Evolutionary conservation across 352 stramenopile genomes (phyloP), one percentile per base, ranked within the genome.

Genomic region (Labyrinthula sp.): DNA sequence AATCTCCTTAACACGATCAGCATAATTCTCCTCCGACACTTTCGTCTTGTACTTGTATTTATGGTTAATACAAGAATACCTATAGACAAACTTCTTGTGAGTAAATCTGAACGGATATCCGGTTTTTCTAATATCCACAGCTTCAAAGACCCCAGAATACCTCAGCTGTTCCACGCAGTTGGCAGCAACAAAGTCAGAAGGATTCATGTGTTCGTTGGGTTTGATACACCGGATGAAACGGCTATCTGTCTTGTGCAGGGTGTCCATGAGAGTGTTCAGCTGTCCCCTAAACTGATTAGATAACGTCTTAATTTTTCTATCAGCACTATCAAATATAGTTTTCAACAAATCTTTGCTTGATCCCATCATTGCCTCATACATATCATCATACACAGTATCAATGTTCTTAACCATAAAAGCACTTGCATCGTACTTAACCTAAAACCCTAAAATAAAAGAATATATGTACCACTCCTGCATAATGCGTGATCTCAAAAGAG

Each of bases 231-330:
- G 43, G 14, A 52, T 49, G 35, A 48, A 52, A 12, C 43, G 43
- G 8, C 23, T 28, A 9, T 52, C 43, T 10, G 43, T 52, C n/a
- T 14, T 6, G 31, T 52, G 17, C 26, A 98, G 73, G 15, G 84
- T 90, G 23, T 79, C 71, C 9, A 96, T 72, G 31, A 98, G 64
- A 7, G 71, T 62, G 40, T 75, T 73, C 0, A 95, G 63, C 59
- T 95, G 81, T 15, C 48, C 71, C 18, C 74, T 76, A 60, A 95
- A 95, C 60, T 94, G 72, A 1, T 62, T 64, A 9, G 71, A 71
- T n/a, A 61, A 52, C 17, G 66, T 31, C 33, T 85, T 85, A 48
- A 79, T 80, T 52, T 83, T 75, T 0, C 67, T 76, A 3, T 79
- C 71, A 8, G 65, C 61, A n/a, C 68, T 69, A 21, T 79, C 41